A percentile compares a stretch with the other conserved stretches of the same genome.
These are phyloP conservation scores for Centella asiatica DNA, from an alignment of 129 eudicot genomes.

Conservation along the genomic window DNA sequence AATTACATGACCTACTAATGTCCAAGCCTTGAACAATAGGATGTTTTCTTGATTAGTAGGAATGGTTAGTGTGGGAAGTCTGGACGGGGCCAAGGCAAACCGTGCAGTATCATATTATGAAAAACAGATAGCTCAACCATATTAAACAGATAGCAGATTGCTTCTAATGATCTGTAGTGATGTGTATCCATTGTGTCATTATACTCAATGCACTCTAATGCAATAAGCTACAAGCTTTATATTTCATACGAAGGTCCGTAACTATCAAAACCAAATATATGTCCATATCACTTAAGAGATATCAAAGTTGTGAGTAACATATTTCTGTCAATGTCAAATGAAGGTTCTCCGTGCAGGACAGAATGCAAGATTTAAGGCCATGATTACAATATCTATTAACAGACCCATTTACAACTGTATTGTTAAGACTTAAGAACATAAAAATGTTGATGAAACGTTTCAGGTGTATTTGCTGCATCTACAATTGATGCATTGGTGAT, in stretches of 20 bases:
- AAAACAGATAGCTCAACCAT: neutral
- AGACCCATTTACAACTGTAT: conserved; percentile 6
- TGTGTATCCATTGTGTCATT: no score
- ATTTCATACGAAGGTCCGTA: no score
- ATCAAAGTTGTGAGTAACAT: no score
- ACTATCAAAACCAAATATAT: no score
- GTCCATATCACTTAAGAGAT: no score
- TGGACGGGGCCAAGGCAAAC: conserved; percentile 9
- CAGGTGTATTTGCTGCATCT: neutral
- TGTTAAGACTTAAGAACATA: neutral
- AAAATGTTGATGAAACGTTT: conserved; percentile 1
- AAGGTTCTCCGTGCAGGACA: neutral
- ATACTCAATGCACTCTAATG: no score
- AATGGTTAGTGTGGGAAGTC: neutral
- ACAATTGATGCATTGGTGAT: neutral
- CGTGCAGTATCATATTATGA: neutral
- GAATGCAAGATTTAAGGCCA: neutral
- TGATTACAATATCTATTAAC: neutral
- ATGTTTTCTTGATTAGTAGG: neutral
- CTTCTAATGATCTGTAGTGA: neutral
- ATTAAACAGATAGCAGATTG: neutral
- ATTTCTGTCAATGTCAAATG: no score
- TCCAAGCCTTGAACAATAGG: neutral
- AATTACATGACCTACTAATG: neutral
- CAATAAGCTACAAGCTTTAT: no score